A percentile compares a stretch with the other conserved stretches of the same genome.
Evolutionary conservation across 179 eudicot genomes (phyloP).

Genomic region (Camellia oleifera): DNA sequence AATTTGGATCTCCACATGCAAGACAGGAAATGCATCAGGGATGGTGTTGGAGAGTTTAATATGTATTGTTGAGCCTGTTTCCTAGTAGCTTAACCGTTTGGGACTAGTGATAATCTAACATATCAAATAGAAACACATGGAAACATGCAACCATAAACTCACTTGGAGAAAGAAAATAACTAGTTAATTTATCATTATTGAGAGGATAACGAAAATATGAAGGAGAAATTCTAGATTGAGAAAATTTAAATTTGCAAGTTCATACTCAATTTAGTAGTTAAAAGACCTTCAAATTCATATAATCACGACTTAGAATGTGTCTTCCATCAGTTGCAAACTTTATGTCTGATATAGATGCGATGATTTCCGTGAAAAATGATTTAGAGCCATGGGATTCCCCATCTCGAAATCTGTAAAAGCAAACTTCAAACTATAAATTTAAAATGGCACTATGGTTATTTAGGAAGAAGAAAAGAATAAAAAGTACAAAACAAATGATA

Average conservation of each 20-base stretch:
- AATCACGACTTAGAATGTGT: slow-evolving; percentile 57
- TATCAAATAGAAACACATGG: not conserved
- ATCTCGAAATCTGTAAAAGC: slow-evolving; percentile 40
- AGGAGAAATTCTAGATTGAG: not conserved
- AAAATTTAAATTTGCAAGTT: not conserved
- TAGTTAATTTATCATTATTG: not conserved
- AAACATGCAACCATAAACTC: not conserved
- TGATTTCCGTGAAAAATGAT: slow-evolving; percentile 49
- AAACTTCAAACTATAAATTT: slow-evolving; percentile 2
- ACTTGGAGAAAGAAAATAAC: slow-evolving; percentile 9
- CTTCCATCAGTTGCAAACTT: slow-evolving; percentile 50
- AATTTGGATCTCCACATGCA: too few species aligned
- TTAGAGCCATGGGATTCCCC: slow-evolving; percentile 32
- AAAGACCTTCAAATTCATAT: slow-evolving; percentile 52
- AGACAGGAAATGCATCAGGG: too few species aligned
- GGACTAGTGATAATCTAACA: too few species aligned
- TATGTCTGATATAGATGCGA: slow-evolving; percentile 47
- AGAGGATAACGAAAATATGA: not conserved
- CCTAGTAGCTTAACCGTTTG: too few species aligned
- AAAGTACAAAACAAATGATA: not conserved
- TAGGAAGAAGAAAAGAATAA: not conserved
- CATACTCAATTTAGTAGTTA: slow-evolving; percentile 15
- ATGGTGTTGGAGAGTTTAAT: too few species aligned
- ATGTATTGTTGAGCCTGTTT: too few species aligned
- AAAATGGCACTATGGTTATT: not conserved